Percentiles rank a stretch among this genome's conserved stretches.
Conservation (phyloP, 306 rosid genomes). For the Fragaria nilgerrensis region DNA sequence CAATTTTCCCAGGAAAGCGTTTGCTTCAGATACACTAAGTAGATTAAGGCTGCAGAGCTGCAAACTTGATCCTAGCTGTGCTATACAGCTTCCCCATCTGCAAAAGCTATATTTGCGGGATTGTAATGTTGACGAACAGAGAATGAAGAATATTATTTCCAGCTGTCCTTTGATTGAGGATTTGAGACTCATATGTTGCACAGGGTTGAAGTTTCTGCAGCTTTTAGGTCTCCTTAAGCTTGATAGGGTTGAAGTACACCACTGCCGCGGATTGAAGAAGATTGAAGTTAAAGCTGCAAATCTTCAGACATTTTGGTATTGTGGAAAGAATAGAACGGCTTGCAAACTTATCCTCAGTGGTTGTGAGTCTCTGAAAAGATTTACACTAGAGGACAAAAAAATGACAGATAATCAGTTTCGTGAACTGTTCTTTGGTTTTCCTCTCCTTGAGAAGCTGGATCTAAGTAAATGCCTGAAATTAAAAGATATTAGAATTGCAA, state of each 20-base stretch:
- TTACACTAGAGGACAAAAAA: slow-evolving; percentile 45
- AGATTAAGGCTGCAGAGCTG: slow-evolving; percentile 14
- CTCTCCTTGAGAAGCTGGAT: slow-evolving; percentile 35
- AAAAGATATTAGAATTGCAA: slow-evolving; percentile 13
- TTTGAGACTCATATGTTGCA: slow-evolving; percentile 49
- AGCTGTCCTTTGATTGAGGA: slow-evolving; percentile 44
- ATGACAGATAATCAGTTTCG: slow-evolving; percentile 32
- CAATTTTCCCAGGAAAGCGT: neutral
- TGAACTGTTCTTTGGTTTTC: slow-evolving; percentile 7
- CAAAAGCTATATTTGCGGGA: slow-evolving; percentile 7
- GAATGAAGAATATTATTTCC: slow-evolving; percentile 31
- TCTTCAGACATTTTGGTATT: slow-evolving; percentile 61
- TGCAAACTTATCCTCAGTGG: slow-evolving; percentile 41
- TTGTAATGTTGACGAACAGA: slow-evolving; percentile 5
- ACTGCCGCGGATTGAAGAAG: slow-evolving; percentile 11
- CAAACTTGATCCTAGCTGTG: neutral
- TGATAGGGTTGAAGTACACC: slow-evolving; percentile 12
- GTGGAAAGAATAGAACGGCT: slow-evolving; percentile 26
- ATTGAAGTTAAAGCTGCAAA: slow-evolving; percentile 38
- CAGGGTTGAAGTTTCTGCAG: slow-evolving; percentile 28
- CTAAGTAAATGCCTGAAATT: slow-evolving; percentile 1
- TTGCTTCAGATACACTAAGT: neutral
- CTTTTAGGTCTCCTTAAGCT: slow-evolving; percentile 17
- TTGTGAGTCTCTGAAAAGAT: slow-evolving; percentile 47
- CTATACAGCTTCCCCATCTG: slow-evolving; percentile 14